These are phyloP conservation scores for Wickerhamiella qilinensis DNA, from an alignment of 805 yeast genomes.

Conservation along the genomic window DNA sequence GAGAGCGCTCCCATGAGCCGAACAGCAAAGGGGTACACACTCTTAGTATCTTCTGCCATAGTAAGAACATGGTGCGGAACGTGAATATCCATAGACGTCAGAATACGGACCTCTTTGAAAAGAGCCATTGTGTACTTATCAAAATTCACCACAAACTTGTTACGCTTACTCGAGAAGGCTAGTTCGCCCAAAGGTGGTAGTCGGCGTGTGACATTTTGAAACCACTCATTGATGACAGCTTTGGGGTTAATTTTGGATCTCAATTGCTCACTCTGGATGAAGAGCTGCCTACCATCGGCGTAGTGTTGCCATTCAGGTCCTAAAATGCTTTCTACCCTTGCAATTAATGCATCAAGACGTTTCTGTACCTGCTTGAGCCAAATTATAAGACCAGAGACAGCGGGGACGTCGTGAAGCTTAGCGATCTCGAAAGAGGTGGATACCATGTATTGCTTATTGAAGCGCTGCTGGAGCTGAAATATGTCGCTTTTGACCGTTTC, in stretches of 20 bases:
- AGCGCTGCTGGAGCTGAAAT: slow-evolving; percentile 26
- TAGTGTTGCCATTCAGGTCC: slow-evolving; percentile 47
- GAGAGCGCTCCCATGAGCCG: slow-evolving; percentile 35
- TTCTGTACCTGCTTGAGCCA: slow-evolving; percentile 38
- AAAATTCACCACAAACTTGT: slow-evolving; percentile 33
- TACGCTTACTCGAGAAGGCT: slow-evolving; percentile 24
- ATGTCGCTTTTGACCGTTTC: slow-evolving; percentile 34
- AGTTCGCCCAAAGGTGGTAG: slow-evolving; percentile 19
- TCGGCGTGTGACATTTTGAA: slow-evolving; percentile 17
- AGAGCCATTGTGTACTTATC: slow-evolving; percentile 28
- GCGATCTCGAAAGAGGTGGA: slow-evolving; percentile 23
- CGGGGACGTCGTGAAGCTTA: slow-evolving; percentile 32
- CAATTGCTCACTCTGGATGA: slow-evolving; percentile 32
- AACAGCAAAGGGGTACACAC: slow-evolving; percentile 41
- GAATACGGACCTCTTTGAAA: slow-evolving; percentile 37
- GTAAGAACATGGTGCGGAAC: slow-evolving; percentile 38
- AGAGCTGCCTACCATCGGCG: slow-evolving; percentile 52
- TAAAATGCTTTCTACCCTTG: slow-evolving; percentile 33
- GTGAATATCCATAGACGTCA: slow-evolving; percentile 34
- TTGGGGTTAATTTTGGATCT: slow-evolving; percentile 31
- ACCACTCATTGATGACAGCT: slow-evolving; percentile 34
- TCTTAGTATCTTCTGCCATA: slow-evolving; percentile 33
- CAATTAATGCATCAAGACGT: slow-evolving; percentile 28
- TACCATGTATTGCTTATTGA: slow-evolving; percentile 21
- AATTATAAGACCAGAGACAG: slow-evolving; percentile 30